These are phyloP conservation scores for Elsinoe perseae DNA, from an alignment of 2,329 filamentous ascomycete genomes.

Conservation along the genomic window DNA sequence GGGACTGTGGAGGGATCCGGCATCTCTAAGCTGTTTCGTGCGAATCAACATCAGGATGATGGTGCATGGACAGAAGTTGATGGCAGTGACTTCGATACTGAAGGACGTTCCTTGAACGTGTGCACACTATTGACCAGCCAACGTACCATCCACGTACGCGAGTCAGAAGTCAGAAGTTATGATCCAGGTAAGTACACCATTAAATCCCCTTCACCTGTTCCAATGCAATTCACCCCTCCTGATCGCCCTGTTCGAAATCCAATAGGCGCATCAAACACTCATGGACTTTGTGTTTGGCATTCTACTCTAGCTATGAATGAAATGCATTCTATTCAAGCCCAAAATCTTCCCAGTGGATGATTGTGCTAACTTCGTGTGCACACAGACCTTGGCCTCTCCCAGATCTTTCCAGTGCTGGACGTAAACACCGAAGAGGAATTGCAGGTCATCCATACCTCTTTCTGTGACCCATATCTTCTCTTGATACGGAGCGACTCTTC, in stretches of 20 bases:
- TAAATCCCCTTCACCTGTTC: slow-evolving; percentile 9
- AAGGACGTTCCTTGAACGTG: slow-evolving; percentile 78
- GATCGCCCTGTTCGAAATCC: not conserved
- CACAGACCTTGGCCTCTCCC: slow-evolving; percentile 72
- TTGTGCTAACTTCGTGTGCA: not conserved
- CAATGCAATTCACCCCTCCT: not conserved
- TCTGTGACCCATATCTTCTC: slow-evolving; percentile 77
- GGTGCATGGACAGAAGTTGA: slow-evolving; percentile 47
- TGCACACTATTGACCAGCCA: slow-evolving; percentile 73
- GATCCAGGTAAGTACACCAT: slow-evolving; percentile 61
- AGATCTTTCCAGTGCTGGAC: slow-evolving; percentile 88
- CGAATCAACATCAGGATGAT: slow-evolving; percentile 50
- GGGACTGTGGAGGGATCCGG: slow-evolving; percentile 57
- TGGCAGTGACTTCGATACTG: slow-evolving; percentile 85
- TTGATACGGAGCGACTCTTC: slow-evolving; percentile 78
- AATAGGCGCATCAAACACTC: not conserved
- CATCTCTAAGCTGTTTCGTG: slow-evolving; percentile 67
- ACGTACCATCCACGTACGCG: slow-evolving; percentile 79
- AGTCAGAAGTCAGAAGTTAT: slow-evolving; percentile 81
- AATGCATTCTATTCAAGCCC: not conserved
- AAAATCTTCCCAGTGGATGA: not conserved
- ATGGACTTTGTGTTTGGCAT: slow-evolving; percentile 6
- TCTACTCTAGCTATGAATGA: not conserved
- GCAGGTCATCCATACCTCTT: slow-evolving; percentile 69
- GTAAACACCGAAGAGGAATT: slow-evolving; percentile 80